Base-by-base conservation (phyloP, 257 asterid species). In the Nicotiana benthamiana region DNA sequence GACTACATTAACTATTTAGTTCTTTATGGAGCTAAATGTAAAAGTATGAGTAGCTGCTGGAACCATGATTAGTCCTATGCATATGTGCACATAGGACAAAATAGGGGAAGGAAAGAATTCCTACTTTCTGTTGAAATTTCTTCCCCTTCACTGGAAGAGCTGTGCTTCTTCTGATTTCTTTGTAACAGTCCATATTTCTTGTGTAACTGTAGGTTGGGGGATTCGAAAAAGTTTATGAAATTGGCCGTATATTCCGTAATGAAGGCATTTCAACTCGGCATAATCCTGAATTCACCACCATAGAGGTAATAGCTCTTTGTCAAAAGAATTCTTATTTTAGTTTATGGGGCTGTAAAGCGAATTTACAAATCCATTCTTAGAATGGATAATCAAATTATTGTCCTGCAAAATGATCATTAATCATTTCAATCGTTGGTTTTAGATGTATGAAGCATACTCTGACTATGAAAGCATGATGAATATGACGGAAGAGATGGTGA, bases 221-320 rank as follows among this genome's bases (percentile, higher is more conserved):
- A 66, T 94, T 96, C 76, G 99, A 96, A 83, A 96, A 91, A 81
- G 99, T 96, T 61, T 96, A 96, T 59, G 99, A 96, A 87, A 90
- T 96, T 30, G 98, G 99, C 53, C 92, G 99, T 80, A 92, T 96
- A 81, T 96, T 94, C 84, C 90, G 98, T 53, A 96, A 96, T 68
- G 99, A 96, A 87, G 99, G 99, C 84, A 88, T 94, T 86, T 96
- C 99, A 74, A 96, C 99, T 51, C 99, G 98, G 43, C 99, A 96
- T 88, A 96, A 96, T 89, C 99, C 99, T 51, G 99, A 96, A 85
- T 96, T 96, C 86, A 96, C 99, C 87, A 94, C 99, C 61, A 94
- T 96, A 80, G 99, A 96, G 96, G 99, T 96, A 87, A 86, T 83
- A 74, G 62, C 43, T 74, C 79, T 74, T 74, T 48, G 43, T 74